Conservation (phyloP, 192 early-diverging fungal genomes). For the Linnemannia schmuckeri region DNA sequence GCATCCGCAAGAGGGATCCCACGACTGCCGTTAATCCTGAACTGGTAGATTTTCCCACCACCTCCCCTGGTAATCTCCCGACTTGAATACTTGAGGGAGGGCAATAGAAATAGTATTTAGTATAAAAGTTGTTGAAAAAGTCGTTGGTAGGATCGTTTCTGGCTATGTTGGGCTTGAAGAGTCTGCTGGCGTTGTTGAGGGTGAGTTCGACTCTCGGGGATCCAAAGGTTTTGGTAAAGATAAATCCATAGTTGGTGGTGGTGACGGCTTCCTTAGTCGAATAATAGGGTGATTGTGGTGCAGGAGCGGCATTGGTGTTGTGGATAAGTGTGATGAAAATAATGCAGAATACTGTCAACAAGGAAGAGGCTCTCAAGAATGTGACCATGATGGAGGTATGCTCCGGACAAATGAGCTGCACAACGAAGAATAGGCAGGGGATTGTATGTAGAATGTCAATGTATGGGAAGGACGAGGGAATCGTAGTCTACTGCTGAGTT, state of each 20-base stretch:
- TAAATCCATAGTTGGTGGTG: not conserved
- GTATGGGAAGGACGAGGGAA: not conserved
- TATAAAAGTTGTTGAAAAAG: not conserved
- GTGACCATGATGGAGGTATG: not conserved
- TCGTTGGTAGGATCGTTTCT: slow-evolving; percentile 8
- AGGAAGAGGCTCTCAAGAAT: not conserved
- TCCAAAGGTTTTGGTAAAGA: not conserved
- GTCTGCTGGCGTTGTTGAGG: not conserved
- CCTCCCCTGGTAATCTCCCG: slow-evolving; percentile 13
- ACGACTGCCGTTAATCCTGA: slow-evolving; percentile 24
- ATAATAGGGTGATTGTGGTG: too few species aligned
- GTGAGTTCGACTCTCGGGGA: not conserved
- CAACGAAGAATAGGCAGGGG: too few species aligned
- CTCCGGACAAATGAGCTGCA: too few species aligned
- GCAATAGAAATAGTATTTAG: slow-evolving; percentile 27
- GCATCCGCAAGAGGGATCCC: not conserved
- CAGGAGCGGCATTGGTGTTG: too few species aligned
- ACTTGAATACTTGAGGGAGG: slow-evolving; percentile 11
- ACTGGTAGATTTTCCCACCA: slow-evolving; percentile 19
- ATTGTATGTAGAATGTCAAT: not conserved
- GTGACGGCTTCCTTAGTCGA: not conserved
- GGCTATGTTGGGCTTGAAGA: slow-evolving; percentile 4
- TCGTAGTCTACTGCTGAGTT: too few species aligned
- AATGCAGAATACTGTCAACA: not conserved
- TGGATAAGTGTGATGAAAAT: not conserved